A percentile compares a stretch with the other conserved stretches of the same genome.
These are phyloP conservation scores for Trypanosoma rangeli DNA, from an alignment of 208 protist species.

Conservation along the genomic window DNA sequence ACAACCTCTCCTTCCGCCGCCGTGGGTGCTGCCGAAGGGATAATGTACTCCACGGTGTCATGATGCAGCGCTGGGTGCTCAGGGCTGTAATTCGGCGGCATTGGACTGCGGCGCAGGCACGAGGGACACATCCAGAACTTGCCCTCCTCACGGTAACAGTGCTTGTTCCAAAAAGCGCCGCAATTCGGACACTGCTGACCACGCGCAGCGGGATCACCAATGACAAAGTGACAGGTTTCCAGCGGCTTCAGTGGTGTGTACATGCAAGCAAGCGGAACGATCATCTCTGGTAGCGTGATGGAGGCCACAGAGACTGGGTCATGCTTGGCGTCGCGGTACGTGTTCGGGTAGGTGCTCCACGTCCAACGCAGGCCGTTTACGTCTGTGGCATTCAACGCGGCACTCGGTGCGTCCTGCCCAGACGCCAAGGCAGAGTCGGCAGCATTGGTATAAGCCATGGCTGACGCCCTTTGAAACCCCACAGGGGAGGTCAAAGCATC, in stretches of 20 bases:
- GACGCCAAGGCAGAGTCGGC: not conserved
- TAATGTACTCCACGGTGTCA: conserved; percentile 87
- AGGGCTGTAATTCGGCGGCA: conserved; percentile 41
- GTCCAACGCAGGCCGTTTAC: conserved; percentile 86
- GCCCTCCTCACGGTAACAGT: conserved; percentile 61
- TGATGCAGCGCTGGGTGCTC: conserved; percentile 66
- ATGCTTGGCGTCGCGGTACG: conserved; percentile 34
- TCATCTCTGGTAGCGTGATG: conserved; percentile 72
- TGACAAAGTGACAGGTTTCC: conserved; percentile 40
- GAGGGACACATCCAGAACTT: conserved; percentile 81
- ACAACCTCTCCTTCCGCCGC: conserved; percentile 16
- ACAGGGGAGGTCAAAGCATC: not conserved
- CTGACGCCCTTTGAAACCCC: not conserved
- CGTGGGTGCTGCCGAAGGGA: not conserved
- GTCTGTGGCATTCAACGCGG: conserved; percentile 50
- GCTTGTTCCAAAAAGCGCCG: conserved; percentile 60
- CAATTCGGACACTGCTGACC: conserved; percentile 72
- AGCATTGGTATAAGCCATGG: not conserved
- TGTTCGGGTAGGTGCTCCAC: conserved; percentile 86
- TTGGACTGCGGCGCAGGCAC: conserved; percentile 66
- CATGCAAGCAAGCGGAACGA: conserved; percentile 89
- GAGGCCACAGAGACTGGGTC: conserved; percentile 35
- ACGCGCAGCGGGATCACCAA: conserved; percentile 37
- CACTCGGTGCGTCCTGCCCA: conserved; percentile 15
- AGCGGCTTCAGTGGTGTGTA: conserved; percentile 80